A percentile compares a stretch with the other conserved stretches of the same genome.
Conservation (phyloP, 208 protist genomes). For the Trypanosomatidae sp. region DNA sequence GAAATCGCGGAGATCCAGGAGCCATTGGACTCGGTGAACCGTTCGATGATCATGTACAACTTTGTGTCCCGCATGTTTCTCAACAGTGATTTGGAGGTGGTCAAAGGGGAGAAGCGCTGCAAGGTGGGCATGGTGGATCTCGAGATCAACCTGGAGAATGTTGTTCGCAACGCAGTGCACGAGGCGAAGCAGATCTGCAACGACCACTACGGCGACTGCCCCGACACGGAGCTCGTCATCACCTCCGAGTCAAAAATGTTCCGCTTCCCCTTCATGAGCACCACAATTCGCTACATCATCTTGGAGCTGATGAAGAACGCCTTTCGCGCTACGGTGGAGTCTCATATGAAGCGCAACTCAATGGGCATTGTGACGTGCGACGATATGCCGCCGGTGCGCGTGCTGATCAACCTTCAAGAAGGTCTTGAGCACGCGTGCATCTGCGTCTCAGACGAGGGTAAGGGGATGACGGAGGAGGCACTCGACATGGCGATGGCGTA, state of each 20-base stretch:
- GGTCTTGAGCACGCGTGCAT: conserved; percentile 80
- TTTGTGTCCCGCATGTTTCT: conserved; percentile 84
- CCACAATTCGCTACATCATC: conserved; percentile 94
- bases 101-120: conserved; percentile 24
- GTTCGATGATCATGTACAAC: conserved; percentile 82
- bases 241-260: conserved; percentile 59
- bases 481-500: conserved; percentile 91
- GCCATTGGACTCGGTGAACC: conserved; percentile 66
- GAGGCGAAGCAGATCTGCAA: conserved; percentile 92
- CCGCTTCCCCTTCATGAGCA: conserved; percentile 91
- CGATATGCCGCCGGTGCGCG: conserved; percentile 78
- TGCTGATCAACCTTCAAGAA: conserved; percentile 76
- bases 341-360: conserved; percentile 73
- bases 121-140: conserved; percentile 83
- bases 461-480: conserved; percentile 75
- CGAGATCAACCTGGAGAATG: conserved; percentile 76
- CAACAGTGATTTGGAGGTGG: conserved; percentile 36
- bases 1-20: conserved; percentile 61
- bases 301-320: conserved; percentile 96
- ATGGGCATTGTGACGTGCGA: conserved; percentile 68
- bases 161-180: conserved; percentile 81
- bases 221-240: conserved; percentile 81
- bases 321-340: conserved; percentile 88
- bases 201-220: conserved; percentile 87
- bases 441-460: conserved; percentile 80